A percentile compares a stretch with the other conserved stretches of the same genome.
Conservation (phyloP, 257 asterid genomes). For the Solanum microdontum region DNA sequence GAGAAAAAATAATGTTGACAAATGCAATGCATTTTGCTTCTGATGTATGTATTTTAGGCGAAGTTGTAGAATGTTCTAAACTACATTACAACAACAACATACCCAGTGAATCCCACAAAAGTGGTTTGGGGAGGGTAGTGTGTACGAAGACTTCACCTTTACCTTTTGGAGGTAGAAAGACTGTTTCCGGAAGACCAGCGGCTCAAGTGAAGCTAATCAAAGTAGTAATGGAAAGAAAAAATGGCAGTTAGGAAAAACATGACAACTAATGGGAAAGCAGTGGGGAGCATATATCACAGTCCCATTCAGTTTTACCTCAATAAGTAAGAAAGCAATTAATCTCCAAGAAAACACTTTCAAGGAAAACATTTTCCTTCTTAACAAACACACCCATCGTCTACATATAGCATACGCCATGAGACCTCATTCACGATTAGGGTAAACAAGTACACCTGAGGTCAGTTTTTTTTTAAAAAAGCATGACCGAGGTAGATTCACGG, state of each 20-base stretch:
- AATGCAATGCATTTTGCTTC: background rate
- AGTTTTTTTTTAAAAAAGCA: background rate
- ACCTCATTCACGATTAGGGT: background rate
- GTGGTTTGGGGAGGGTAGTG: background rate
- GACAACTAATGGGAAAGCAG: background rate
- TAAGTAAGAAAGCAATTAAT: background rate
- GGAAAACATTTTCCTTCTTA: background rate
- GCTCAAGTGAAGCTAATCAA: background rate
- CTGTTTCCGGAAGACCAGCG: background rate
- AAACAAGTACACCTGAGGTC: background rate
- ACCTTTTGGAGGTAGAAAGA: background rate
- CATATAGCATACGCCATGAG: background rate
- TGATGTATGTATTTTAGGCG: background rate
- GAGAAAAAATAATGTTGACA: background rate
- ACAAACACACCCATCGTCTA: background rate
- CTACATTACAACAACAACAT: background rate
- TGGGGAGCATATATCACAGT: background rate
- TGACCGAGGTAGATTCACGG: background rate
- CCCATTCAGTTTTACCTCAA: background rate
- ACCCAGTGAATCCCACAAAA: background rate
- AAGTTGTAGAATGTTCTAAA: background rate
- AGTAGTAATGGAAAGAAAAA: background rate
- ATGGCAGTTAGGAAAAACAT: background rate
- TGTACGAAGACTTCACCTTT: background rate
- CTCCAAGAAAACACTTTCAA: background rate